phyloP scores from a whole-genome alignment of 73 alveolate species.

The Tetrahymena thermophila region DNA sequence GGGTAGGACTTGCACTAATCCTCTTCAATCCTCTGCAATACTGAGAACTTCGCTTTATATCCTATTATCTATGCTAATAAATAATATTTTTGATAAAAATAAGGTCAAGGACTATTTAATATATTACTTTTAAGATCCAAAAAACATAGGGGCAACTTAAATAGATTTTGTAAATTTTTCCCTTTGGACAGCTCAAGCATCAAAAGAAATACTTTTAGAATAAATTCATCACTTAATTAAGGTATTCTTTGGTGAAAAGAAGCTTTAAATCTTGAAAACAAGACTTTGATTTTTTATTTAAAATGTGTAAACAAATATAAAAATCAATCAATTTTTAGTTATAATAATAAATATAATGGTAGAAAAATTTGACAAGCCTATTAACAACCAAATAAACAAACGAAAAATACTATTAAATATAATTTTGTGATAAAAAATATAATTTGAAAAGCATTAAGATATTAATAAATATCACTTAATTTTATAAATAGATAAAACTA shows the following conservation, averaged over 20 bases:
- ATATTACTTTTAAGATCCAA: background rate
- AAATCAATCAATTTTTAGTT: background rate
- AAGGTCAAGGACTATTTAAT: background rate
- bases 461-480: too few species aligned
- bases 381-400: too few species aligned
- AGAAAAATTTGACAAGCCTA: too few species aligned
- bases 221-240: background rate
- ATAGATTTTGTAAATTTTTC: background rate
- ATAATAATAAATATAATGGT: background rate
- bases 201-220: background rate
- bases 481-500: too few species aligned
- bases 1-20: background rate
- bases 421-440: too few species aligned
- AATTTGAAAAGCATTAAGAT: too few species aligned
- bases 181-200: background rate
- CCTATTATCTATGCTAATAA: background rate
- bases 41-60: background rate
- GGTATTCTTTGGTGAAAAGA: background rate
- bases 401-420: too few species aligned
- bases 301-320: background rate
- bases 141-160: background rate
- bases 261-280: background rate
- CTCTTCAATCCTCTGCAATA: background rate
- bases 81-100: background rate
- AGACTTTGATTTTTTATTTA: background rate